Percentiles rank a stretch among this genome's conserved stretches.
Evolutionary conservation across 2,329 filamentous ascomycete species (phyloP).

Genomic region (Ceratocystiopsis brevicomis): DNA sequence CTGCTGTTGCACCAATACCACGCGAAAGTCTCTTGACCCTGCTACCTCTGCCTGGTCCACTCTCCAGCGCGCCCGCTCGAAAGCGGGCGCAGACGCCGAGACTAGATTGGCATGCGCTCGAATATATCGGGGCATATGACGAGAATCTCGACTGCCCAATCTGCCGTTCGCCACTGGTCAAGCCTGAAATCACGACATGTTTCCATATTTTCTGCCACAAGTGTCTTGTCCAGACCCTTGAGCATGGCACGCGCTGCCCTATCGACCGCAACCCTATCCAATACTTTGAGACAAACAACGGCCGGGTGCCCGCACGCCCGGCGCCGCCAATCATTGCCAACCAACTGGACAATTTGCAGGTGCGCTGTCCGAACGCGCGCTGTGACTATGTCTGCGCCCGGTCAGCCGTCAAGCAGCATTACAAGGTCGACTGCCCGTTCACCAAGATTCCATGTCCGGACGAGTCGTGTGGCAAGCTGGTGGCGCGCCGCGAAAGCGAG

Average conservation of each 20-base stretch:
- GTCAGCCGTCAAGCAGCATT: conserved; percentile 35
- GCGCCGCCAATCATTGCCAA: conserved; percentile 33
- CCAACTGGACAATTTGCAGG: conserved; percentile 39
- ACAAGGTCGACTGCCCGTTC: conserved; percentile 36
- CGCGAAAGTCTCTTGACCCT: no score
- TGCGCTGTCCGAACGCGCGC: conserved; percentile 39
- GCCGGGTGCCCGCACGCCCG: conserved; percentile 8
- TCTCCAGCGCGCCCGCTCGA: background rate
- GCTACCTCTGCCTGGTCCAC: no score
- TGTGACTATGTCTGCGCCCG: conserved; percentile 32
- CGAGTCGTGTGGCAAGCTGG: conserved; percentile 28
- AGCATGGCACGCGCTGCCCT: conserved; percentile 29
- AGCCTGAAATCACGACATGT: conserved; percentile 40
- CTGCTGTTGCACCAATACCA: no score
- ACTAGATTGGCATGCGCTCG: conserved; percentile 17
- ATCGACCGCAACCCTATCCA: conserved; percentile 33
- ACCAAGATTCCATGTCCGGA: conserved; percentile 37
- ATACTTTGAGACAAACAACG: conserved; percentile 12
- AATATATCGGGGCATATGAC: conserved; percentile 16
- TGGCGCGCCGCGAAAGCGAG: conserved; percentile 30
- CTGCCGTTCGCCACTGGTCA: conserved; percentile 41
- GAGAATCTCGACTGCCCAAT: conserved; percentile 20
- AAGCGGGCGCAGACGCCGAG: conserved; percentile 2
- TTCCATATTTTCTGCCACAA: conserved; percentile 46
- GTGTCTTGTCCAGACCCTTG: conserved; percentile 30